Percentiles rank a stretch among this genome's conserved stretches.
Evolutionary conservation across 352 stramenopile genomes (phyloP).

Genomic region (Blastocystis sp.): DNA sequence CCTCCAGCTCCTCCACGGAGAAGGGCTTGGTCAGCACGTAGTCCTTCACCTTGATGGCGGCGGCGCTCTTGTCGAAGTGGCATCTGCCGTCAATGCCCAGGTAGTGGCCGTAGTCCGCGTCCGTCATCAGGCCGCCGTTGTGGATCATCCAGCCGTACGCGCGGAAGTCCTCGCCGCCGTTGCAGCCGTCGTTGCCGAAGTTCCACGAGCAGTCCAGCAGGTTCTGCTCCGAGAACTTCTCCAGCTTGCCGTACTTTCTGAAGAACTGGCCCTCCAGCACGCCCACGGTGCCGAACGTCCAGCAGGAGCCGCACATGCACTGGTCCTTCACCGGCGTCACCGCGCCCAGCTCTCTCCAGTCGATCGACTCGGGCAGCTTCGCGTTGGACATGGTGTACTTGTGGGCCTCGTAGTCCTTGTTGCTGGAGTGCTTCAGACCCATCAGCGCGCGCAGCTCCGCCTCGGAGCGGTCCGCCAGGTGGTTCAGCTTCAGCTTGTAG

Average conservation of each 20-base stretch:
- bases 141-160: slow-evolving; percentile 76
- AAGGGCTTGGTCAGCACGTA: slow-evolving; percentile 62
- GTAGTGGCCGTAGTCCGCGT: slow-evolving; percentile 81
- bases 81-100: slow-evolving; percentile 83
- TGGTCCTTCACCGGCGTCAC: slow-evolving; percentile 86
- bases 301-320: slow-evolving; percentile 84
- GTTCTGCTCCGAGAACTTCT: slow-evolving; percentile 81
- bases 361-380: slow-evolving; percentile 76
- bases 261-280: slow-evolving; percentile 71
- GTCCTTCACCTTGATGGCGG: slow-evolving; percentile 75
- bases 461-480: slow-evolving; percentile 80
- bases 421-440: slow-evolving; percentile 71
- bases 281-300: slow-evolving; percentile 77
- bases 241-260: slow-evolving; percentile 71
- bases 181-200: slow-evolving; percentile 83
- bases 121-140: slow-evolving; percentile 75
- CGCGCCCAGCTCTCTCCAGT: slow-evolving; percentile 80
- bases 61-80: slow-evolving; percentile 78
- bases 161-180: slow-evolving; percentile 83
- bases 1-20: slow-evolving; percentile 64
- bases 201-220: slow-evolving; percentile 86
- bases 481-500: slow-evolving; percentile 77
- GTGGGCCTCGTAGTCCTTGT: slow-evolving; percentile 75
- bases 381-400: slow-evolving; percentile 70
- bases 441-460: slow-evolving; percentile 74